Evolutionary conservation across 2,329 filamentous ascomycete genomes (phyloP).

Genomic region (Aspergillus ibericus): DNA sequence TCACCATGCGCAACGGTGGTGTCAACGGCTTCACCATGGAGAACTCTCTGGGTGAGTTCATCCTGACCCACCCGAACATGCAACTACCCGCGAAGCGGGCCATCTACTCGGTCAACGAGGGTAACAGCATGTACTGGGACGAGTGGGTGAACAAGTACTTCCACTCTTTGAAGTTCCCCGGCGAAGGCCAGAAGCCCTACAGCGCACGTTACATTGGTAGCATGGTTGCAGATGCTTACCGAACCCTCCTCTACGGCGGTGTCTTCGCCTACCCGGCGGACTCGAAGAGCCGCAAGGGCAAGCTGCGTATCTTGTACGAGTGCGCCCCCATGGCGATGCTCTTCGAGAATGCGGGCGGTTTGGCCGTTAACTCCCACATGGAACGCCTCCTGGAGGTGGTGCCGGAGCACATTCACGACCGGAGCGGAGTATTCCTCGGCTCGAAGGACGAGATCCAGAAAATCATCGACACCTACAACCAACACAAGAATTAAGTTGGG

Average conservation of each 20-base stretch:
- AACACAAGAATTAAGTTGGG: conserved; percentile 35
- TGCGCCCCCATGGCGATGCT: conserved; percentile 99
- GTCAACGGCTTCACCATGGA: conserved; percentile 99
- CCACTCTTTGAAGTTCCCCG: conserved; percentile 79
- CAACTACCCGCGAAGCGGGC: conserved; percentile 72
- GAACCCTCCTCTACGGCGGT: conserved; percentile 90
- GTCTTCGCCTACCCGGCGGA: conserved; percentile 98
- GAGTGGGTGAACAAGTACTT: conserved; percentile 85
- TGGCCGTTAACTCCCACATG: conserved; percentile 91
- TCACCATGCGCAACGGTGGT: conserved; percentile 88
- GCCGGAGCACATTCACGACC: conserved; percentile 91
- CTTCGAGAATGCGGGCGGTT: conserved; percentile 95
- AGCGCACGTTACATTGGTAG: conserved; percentile 91
- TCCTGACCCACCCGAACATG: conserved; percentile 96
- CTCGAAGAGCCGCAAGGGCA: conserved; percentile 98
- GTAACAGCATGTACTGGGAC: conserved; percentile 96
- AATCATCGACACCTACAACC: conserved; percentile 79
- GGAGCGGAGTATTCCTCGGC: conserved; percentile 92
- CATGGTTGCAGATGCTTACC: conserved; percentile 98
- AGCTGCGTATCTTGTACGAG: conserved; percentile 95
- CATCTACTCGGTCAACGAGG: conserved; percentile 99
- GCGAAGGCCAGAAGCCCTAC: conserved; percentile 76
- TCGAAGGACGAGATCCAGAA: conserved; percentile 95
- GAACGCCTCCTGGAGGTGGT: conserved; percentile 83
- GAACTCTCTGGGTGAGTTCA: conserved; percentile 96